Evolutionary conservation across 2,329 filamentous ascomycete genomes (phyloP).

Genomic region (Monilinia polystroma): DNA sequence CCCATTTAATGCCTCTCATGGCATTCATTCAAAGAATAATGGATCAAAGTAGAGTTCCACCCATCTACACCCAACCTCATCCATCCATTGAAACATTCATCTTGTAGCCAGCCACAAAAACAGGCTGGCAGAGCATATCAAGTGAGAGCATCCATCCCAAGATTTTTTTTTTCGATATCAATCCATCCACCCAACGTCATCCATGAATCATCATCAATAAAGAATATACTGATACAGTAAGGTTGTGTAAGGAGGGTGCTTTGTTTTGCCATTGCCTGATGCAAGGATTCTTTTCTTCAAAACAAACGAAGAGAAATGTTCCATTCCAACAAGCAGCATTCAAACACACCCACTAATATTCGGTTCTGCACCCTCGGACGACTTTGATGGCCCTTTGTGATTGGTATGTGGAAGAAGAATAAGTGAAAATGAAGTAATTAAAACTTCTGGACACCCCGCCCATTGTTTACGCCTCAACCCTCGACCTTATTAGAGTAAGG

Average conservation of each 20-base stretch:
- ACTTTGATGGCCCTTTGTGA: constrained; percentile 8
- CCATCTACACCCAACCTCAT: not conserved
- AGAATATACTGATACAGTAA: constrained; percentile 19
- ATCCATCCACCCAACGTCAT: constrained; percentile 7
- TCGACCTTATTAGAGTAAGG: constrained; percentile 14
- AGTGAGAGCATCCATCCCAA: not conserved
- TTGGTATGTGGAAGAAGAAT: constrained; percentile 2
- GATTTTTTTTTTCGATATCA: constrained; percentile 2
- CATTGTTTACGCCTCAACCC: constrained; percentile 21
- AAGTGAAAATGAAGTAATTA: constrained; percentile 14
- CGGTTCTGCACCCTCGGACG: not conserved
- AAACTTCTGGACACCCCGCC: constrained; percentile 16
- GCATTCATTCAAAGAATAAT: constrained; percentile 3
- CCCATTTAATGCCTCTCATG: not conserved
- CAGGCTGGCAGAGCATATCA: not conserved
- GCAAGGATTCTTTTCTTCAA: not conserved
- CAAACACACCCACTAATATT: not conserved
- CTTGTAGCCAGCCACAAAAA: constrained; percentile 4
- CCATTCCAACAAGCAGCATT: constrained; percentile 1
- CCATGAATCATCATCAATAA: constrained; percentile 18
- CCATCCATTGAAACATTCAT: not conserved
- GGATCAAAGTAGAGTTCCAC: not conserved
- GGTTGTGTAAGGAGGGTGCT: constrained; percentile 7
- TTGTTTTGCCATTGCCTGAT: constrained; percentile 15
- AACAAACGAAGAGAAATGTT: not conserved